Base-by-base conservation (phyloP, 176 grass and related monocot species). In the Aegilops umbellulata region DNA sequence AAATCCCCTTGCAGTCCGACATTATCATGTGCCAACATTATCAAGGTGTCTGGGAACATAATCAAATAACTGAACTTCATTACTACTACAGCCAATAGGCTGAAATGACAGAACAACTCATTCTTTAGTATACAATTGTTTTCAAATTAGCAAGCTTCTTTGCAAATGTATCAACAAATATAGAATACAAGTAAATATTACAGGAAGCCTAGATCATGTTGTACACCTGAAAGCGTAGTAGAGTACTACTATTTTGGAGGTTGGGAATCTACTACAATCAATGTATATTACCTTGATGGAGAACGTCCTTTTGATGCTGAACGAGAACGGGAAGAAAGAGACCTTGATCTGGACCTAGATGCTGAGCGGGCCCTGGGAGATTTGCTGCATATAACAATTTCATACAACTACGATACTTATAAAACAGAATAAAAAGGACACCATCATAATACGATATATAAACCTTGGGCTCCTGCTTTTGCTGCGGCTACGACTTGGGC, bases 391-490 rank as follows among this genome's bases (percentile, higher is more conserved):
- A 71, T 14, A 35, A 72, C 39, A 82, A 86, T 55, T 60, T 30
- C 36, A 44, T 38, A 67, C 20, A 15, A 68, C 8, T 82, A 25
- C 75, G 34, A 61, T 74, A 47, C 12, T 74, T 64, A 39, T 72
- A 49, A 10, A 77, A 49, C 67, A n/a, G 32, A 49, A 68, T 75
- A 68, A n/a, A 14, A 73, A 57, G 7, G n/a, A 79, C 13, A 80
- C 64, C 53, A 69, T 58, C 53, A 58, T 14, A 25, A 19, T 36
- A 74, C 15, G 15, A 30, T 29, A 32, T 47, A 63, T 14, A 67
- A 55, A 95, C 93, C 86, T 89, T 27, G 77, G 90, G 51, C 86
- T 92, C 83, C 88, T 88, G 86, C 90, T 95, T 84, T 35, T 92
- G 80, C 86, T 89, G 39, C 86, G 86, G 35, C 88, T 93, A 60